Conservation (phyloP, 2,329 filamentous ascomycete species). For the Diaporthe citriasiana region DNA sequence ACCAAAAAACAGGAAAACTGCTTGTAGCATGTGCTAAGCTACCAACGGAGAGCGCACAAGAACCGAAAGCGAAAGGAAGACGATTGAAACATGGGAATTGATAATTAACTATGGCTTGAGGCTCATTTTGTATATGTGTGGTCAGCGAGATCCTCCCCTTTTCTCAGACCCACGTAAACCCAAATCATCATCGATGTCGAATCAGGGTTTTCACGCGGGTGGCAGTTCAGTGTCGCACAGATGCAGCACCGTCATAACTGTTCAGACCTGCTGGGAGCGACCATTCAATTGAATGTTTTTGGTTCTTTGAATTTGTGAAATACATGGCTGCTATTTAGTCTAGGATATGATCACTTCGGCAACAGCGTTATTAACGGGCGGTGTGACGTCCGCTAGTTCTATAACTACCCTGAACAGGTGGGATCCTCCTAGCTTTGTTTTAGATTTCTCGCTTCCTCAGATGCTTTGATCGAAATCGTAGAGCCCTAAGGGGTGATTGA, state of each 20-base stretch:
- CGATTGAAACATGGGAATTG: neutral
- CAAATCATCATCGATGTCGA: neutral
- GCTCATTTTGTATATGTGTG: neutral
- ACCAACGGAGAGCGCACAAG: neutral
- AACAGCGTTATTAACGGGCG: neutral
- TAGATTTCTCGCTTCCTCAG: neutral
- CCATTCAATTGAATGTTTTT: too few relatives aligned
- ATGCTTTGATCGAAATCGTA: neutral
- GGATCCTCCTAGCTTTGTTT: neutral
- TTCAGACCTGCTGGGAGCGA: neutral
- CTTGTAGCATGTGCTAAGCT: neutral
- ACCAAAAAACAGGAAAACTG: neutral
- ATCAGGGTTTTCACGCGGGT: constrained; percentile 8
- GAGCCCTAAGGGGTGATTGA: neutral
- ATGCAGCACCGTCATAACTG: neutral
- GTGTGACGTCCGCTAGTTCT: neutral
- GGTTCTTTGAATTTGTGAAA: neutral
- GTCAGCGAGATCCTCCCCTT: neutral
- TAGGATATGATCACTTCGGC: neutral
- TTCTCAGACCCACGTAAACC: neutral
- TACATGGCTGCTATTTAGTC: neutral
- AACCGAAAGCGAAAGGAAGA: neutral
- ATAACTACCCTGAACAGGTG: neutral
- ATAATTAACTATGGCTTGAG: neutral
- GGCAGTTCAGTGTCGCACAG: neutral